phyloP scores from a whole-genome alignment of 768 basidiomycete genomes.

The Dendrothele bispora region DNA sequence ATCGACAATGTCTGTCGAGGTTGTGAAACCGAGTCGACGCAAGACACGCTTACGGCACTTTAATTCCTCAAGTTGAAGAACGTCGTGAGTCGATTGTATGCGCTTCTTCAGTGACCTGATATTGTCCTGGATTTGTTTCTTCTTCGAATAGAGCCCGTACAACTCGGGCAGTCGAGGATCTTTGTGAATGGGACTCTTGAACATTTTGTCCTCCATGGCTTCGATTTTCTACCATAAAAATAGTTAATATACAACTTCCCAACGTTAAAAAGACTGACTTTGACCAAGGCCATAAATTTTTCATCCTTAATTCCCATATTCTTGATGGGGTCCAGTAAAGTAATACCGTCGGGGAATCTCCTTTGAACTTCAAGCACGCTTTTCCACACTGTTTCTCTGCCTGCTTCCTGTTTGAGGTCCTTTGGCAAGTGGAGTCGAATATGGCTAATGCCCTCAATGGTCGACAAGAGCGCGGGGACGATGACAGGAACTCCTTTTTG shows the following conservation, averaged over 20 bases:
- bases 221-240: slow-evolving; percentile 74
- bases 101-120: slow-evolving; percentile 81
- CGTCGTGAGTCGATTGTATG: slow-evolving; percentile 87
- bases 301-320: slow-evolving; percentile 97
- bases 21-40: slow-evolving; percentile 89
- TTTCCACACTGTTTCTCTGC: slow-evolving; percentile 86
- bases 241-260: not conserved
- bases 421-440: slow-evolving; percentile 88
- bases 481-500: slow-evolving; percentile 83
- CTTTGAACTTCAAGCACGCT: slow-evolving; percentile 88
- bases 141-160: slow-evolving; percentile 78
- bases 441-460: slow-evolving; percentile 83
- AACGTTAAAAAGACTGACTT: slow-evolving; percentile 44
- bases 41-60: slow-evolving; percentile 94
- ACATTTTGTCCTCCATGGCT: slow-evolving; percentile 84
- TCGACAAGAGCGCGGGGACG: slow-evolving; percentile 85
- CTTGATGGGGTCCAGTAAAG: slow-evolving; percentile 85
- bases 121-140: slow-evolving; percentile 66
- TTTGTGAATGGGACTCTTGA: slow-evolving; percentile 73
- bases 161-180: slow-evolving; percentile 77
- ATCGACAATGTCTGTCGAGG: slow-evolving; percentile 88
- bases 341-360: slow-evolving; percentile 85
- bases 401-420: slow-evolving; percentile 74
- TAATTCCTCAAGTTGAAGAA: slow-evolving; percentile 95
- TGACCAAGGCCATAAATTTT: slow-evolving; percentile 83